Base-by-base conservation (phyloP, 2,329 filamentous ascomycete species). In the Botrytis sinoallii region DNA sequence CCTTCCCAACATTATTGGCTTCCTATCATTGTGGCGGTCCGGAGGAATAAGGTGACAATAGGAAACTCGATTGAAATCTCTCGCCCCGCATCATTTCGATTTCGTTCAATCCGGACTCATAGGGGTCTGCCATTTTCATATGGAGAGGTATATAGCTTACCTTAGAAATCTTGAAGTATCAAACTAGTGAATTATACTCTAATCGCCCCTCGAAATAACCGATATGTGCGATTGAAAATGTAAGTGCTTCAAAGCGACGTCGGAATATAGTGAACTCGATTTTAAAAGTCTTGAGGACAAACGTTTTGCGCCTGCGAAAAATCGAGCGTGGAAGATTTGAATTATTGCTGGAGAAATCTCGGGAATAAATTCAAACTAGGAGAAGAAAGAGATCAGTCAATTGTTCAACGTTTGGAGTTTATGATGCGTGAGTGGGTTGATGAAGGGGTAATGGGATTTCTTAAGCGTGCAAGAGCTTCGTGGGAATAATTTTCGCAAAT, bases 281-380 rank as follows among this genome's bases (percentile, higher is more conserved):
- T 78, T 74, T 72, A 78, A 77, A 76, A 75, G 48, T 25, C 32
- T 63, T 76, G 76, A 77, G 74, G 76, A 78, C 74, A 78, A 79
- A 79, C 75, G 76, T 75, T 79, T 57, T 78, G 79, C 79, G 78
- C 79, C 77, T 78, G 77, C 75, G 76, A 75, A 77, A 76, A 77
- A 74, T 79, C 76, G 77, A 76, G 76, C 73, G 77, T 73, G 78
- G 77, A 77, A 75, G 79, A 78, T 75, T 74, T 76, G 75, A 75
- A 65, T 69, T 74, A 75, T 79, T 76, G 78, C 77, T 76, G 77
- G 78, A 79, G 75, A 76, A 66, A 78, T 78, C 75, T 77, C 75
- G 74, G 76, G 72, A 76, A 78, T 77, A 74, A 78, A 73, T 79
- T 78, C 78, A 78, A 79, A 78, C 80, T 80, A 74, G 70, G 69